Conservation (phyloP, 2,329 filamentous ascomycete genomes). For the Monilinia fructigena region DNA sequence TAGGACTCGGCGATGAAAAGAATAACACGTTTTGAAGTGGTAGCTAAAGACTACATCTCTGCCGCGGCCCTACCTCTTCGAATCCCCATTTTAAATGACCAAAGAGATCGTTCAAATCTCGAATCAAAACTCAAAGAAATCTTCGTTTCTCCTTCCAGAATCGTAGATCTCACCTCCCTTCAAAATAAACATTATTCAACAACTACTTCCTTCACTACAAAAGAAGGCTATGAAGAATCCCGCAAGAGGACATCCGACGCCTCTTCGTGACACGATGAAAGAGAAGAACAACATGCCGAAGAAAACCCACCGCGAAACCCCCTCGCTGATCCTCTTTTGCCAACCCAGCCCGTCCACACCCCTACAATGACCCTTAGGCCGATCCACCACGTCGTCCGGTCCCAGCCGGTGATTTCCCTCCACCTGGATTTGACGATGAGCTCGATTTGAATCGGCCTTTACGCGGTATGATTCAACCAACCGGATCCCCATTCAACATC, state of each 20-base stretch:
- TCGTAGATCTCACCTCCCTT: conserved; percentile 68
- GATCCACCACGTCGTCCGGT: conserved; percentile 59
- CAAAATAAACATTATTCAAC: conserved; percentile 79
- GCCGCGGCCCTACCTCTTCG: conserved; percentile 55
- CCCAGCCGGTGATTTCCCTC: conserved; percentile 73
- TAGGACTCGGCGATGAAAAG: conserved; percentile 81
- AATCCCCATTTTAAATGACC: conserved; percentile 48
- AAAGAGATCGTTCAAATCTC: conserved; percentile 54
- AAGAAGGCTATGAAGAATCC: conserved; percentile 67
- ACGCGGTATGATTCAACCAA: conserved; percentile 45
- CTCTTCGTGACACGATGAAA: conserved; percentile 43
- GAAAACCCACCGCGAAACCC: conserved; percentile 43
- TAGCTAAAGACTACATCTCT: conserved; percentile 72
- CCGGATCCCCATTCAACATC: conserved; percentile 62
- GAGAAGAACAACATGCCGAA: conserved; percentile 46
- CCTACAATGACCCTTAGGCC: conserved; percentile 65
- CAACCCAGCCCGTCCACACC: conserved; percentile 65
- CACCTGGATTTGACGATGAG: conserved; percentile 92
- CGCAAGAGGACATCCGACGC: conserved; percentile 38
- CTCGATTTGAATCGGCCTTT: conserved; percentile 74
- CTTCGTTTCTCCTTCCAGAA: conserved; percentile 71
- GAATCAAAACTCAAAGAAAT: conserved; percentile 53
- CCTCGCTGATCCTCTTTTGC: conserved; percentile 44
- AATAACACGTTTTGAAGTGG: conserved; percentile 74
- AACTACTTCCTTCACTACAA: conserved; percentile 71